Evolutionary conservation across 345 rosid genomes (phyloP).

Genomic region (Lepidium aucheri): DNA sequence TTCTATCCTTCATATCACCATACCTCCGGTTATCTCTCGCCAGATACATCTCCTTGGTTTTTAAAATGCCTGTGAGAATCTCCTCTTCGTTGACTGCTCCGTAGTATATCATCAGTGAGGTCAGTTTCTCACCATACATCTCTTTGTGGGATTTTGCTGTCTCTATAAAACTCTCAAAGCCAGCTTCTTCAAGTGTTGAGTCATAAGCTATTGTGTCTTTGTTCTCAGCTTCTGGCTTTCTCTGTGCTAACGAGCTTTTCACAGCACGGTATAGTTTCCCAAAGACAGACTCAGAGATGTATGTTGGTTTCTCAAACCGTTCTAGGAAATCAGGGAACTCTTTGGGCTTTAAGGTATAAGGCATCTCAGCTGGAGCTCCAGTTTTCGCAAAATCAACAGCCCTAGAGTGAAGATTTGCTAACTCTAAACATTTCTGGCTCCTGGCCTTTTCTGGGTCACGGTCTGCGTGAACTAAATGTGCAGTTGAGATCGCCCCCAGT

Average conservation of each 20-base stretch:
- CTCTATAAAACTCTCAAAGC: conserved; percentile 43
- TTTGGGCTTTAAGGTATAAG: conserved; percentile 59
- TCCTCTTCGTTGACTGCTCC: conserved; percentile 67
- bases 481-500: conserved; percentile 85
- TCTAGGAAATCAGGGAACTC: conserved; percentile 92
- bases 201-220: conserved; percentile 47
- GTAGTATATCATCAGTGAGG: conserved; percentile 53
- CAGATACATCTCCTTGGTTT: conserved; percentile 47
- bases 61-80: conserved; percentile 75
- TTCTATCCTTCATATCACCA: conserved; percentile 73
- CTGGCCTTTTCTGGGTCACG: conserved; percentile 65
- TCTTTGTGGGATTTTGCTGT: conserved; percentile 45
- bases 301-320: conserved; percentile 51
- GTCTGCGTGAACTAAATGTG: conserved; percentile 88
- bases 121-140: conserved; percentile 56
- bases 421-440: conserved; percentile 56
- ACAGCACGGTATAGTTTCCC: conserved; percentile 80
- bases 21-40: conserved; percentile 71
- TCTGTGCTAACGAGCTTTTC: conserved; percentile 21
- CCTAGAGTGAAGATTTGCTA: conserved; percentile 86
- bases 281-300: conserved; percentile 48
- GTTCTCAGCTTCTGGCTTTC: conserved; percentile 30
- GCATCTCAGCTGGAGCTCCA: conserved; percentile 96
- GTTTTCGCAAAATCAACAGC: conserved; percentile 96
- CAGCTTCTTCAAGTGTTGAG: conserved; percentile 55